phyloP scores from a whole-genome alignment of 192 early-diverging fungal genomes.

The Backusella macrospora region DNA sequence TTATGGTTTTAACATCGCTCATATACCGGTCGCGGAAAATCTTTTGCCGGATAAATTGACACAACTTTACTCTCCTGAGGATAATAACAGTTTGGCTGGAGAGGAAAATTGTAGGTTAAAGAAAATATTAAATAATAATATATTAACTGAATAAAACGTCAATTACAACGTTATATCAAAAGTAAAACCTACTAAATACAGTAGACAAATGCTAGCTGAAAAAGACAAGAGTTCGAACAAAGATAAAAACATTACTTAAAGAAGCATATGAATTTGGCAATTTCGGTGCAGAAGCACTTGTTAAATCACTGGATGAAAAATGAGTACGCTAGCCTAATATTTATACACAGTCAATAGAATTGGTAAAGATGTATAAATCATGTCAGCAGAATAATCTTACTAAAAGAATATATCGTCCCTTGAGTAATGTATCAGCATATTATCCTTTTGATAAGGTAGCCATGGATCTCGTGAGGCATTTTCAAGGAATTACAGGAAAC shows the following conservation, averaged over 20 bases:
- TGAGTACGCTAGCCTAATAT: slow-evolving; percentile 28
- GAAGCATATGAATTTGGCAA: slow-evolving; percentile 23
- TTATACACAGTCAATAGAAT: slow-evolving; percentile 21
- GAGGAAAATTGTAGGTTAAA: no score
- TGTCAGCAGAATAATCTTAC: slow-evolving; percentile 36
- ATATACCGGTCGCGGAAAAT: no score
- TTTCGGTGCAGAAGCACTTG: slow-evolving; percentile 35
- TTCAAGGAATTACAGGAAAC: neutral
- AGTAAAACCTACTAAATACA: no score
- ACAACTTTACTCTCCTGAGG: no score
- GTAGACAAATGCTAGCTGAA: no score
- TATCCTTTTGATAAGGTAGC: slow-evolving; percentile 34
- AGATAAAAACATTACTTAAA: neutral
- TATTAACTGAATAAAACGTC: no score
- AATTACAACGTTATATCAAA: no score
- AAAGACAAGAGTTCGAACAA: no score
- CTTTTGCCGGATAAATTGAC: no score
- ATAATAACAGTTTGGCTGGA: neutral
- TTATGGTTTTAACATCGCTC: no score
- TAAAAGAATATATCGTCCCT: slow-evolving; percentile 31
- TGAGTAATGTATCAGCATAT: slow-evolving; percentile 24
- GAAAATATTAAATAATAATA: no score
- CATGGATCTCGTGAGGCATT: slow-evolving; percentile 31
- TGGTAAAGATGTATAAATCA: slow-evolving; percentile 18
- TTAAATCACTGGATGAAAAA: slow-evolving; percentile 23